Conservation (phyloP, 73 alveolate species). For the Stentor roeselii region DNA sequence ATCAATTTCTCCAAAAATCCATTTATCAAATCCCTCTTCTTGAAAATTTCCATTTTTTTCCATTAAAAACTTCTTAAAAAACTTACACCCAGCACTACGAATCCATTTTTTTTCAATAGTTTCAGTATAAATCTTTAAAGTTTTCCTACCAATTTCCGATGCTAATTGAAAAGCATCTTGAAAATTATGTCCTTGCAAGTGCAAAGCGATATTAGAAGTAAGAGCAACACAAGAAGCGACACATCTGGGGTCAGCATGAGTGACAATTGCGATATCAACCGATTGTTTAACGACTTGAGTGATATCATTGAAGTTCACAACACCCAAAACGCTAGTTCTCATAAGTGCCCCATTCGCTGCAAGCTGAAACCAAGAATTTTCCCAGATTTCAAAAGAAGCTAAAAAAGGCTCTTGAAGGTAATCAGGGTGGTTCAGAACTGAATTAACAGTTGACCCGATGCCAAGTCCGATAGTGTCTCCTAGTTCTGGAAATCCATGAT, state of each 20-base stretch:
- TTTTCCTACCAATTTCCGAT: not conserved
- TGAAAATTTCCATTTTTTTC: constrained; percentile 12
- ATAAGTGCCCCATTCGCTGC: constrained; percentile 52
- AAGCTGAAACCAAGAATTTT: constrained; percentile 16
- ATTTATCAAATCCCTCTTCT: not conserved
- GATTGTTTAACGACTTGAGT: constrained; percentile 31
- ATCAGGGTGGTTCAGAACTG: constrained; percentile 15
- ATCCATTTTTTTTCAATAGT: constrained; percentile 9
- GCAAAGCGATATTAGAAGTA: constrained; percentile 11
- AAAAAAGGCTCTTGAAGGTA: constrained; percentile 29
- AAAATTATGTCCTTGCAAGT: constrained; percentile 17
- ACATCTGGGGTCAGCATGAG: constrained; percentile 51
- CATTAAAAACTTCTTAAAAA: no score
- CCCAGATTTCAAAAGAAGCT: constrained; percentile 37
- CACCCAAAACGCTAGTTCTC: constrained; percentile 34
- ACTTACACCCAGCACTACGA: constrained; percentile 24
- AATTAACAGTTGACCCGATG: constrained; percentile 35
- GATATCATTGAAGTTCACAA: constrained; percentile 29
- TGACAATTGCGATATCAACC: constrained; percentile 27
- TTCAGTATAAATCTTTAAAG: constrained; percentile 7
- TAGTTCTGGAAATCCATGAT: constrained; percentile 41
- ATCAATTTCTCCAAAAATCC: not conserved
- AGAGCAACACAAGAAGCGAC: constrained; percentile 35
- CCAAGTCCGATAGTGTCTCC: constrained; percentile 45
- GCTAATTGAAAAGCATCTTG: not conserved